Evolutionary conservation across 2,329 filamentous ascomycete genomes (phyloP).

Genomic region (Endothia cerciana): DNA sequence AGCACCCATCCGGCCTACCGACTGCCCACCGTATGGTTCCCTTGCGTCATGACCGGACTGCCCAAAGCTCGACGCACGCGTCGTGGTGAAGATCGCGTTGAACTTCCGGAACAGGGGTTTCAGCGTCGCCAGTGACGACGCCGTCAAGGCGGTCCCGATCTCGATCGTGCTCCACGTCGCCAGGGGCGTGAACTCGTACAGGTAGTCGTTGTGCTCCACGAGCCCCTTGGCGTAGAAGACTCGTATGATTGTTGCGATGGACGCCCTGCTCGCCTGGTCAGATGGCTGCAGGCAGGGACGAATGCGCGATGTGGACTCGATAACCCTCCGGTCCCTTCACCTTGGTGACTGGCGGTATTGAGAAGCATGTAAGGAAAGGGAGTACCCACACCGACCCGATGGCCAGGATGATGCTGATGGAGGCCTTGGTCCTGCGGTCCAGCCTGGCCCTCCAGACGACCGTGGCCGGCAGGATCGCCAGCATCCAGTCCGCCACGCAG

Average conservation of each 20-base stretch:
- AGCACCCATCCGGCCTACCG: not conserved
- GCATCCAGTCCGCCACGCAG: constrained; percentile 45
- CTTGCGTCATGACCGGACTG: not conserved
- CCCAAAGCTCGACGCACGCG: not conserved
- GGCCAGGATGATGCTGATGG: constrained; percentile 39
- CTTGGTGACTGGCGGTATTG: too few species aligned
- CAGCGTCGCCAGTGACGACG: constrained; percentile 45
- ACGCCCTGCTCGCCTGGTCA: constrained; percentile 36
- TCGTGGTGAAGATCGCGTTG: constrained; percentile 7
- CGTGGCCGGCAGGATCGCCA: constrained; percentile 45
- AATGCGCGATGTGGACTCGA: not conserved
- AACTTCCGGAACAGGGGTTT: constrained; percentile 40
- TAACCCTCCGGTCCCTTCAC: too few species aligned
- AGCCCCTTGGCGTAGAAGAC: constrained; percentile 46
- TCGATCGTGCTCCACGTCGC: constrained; percentile 52
- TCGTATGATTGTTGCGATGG: constrained; percentile 47
- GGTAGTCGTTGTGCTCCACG: constrained; percentile 44
- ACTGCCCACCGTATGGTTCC: not conserved
- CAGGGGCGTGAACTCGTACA: constrained; percentile 48
- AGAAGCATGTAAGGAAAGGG: too few species aligned
- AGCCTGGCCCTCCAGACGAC: constrained; percentile 47
- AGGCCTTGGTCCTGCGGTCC: constrained; percentile 43
- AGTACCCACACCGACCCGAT: constrained; percentile 43
- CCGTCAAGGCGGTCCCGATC: constrained; percentile 46
- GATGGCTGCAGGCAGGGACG: not conserved